Percentiles rank a stretch among this genome's conserved stretches.
phyloP scores from a whole-genome alignment of 2,329 filamentous ascomycete species.

The Microdochium paspali region DNA sequence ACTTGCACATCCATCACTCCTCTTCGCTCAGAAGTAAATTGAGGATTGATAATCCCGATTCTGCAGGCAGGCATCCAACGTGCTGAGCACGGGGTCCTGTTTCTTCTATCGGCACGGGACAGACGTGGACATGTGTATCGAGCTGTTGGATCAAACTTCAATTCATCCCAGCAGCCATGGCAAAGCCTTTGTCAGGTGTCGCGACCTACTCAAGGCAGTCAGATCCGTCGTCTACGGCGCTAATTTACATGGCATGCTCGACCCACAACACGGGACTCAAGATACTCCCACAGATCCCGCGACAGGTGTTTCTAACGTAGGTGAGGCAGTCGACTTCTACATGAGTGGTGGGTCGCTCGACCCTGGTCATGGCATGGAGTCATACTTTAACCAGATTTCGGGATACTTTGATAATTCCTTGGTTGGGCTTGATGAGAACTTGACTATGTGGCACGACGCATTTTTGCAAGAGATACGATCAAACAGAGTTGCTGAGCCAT shows the following conservation, averaged over 20 bases:
- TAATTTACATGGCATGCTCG: background rate
- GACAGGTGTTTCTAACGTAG: background rate
- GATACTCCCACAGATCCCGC: background rate
- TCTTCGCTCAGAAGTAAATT: no score
- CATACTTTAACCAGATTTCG: slow-evolving; percentile 7
- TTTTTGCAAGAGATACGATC: slow-evolving; percentile 6
- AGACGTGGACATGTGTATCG: slow-evolving; percentile 6
- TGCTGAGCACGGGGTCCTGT: background rate
- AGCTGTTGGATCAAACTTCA: slow-evolving; percentile 4
- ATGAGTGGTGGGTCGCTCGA: slow-evolving; percentile 2
- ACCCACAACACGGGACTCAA: background rate
- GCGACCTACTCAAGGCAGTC: slow-evolving; percentile 6
- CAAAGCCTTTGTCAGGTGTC: slow-evolving; percentile 2
- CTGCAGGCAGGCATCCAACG: background rate
- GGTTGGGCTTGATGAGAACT: slow-evolving; percentile 6
- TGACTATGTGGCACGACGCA: slow-evolving; percentile 7
- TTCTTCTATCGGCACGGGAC: slow-evolving; percentile 2
- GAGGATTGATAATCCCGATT: no score
- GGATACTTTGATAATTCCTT: slow-evolving; percentile 6
- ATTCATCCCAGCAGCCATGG: background rate
- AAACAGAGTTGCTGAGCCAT: slow-evolving; percentile 2
- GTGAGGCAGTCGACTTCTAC: background rate
- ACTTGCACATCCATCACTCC: background rate
- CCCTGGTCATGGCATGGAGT: slow-evolving; percentile 5
- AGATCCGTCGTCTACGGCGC: slow-evolving; percentile 7